A percentile compares a stretch with the other conserved stretches of the same genome.
These are phyloP conservation scores for Sporisorium scitamineum DNA, from an alignment of 1,284 basidiomycete species.

Conservation along the genomic window DNA sequence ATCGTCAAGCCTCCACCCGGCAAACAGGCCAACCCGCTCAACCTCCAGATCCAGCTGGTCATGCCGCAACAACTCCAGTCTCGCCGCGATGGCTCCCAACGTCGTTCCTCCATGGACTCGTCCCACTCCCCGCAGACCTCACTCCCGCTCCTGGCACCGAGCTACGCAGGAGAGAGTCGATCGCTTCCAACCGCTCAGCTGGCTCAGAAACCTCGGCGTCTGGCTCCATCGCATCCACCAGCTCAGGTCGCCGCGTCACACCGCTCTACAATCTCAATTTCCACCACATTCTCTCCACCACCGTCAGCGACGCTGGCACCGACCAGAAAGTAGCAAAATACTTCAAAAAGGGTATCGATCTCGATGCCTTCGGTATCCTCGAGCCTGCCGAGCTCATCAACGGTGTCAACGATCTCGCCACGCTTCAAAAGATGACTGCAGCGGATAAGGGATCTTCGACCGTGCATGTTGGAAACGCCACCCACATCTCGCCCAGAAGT, in stretches of 20 bases:
- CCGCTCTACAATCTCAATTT: slow-evolving; percentile 93
- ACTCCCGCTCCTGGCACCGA: slow-evolving; percentile 12
- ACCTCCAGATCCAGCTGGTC: slow-evolving; percentile 92
- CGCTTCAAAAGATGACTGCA: slow-evolving; percentile 19
- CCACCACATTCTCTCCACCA: slow-evolving; percentile 91
- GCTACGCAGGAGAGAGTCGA: slow-evolving; percentile 48
- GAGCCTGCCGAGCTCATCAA: slow-evolving; percentile 63
- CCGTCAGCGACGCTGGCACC: slow-evolving; percentile 90
- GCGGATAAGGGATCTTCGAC: slow-evolving; percentile 12
- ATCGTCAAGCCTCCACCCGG: slow-evolving; percentile 80
- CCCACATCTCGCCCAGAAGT: slow-evolving; percentile 19
- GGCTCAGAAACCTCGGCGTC: slow-evolving; percentile 40
- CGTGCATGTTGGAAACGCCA: slow-evolving; percentile 11
- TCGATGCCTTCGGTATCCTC: slow-evolving; percentile 69
- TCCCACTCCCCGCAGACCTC: slow-evolving; percentile 18
- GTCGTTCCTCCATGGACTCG: slow-evolving; percentile 38
- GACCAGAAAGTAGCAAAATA: slow-evolving; percentile 95
- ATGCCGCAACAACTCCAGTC: slow-evolving; percentile 43
- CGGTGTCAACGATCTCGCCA: slow-evolving; percentile 54
- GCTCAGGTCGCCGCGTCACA: slow-evolving; percentile 77
- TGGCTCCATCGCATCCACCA: slow-evolving; percentile 38
- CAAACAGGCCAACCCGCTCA: slow-evolving; percentile 85
- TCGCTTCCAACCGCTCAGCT: slow-evolving; percentile 43
- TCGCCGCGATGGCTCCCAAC: slow-evolving; percentile 25
- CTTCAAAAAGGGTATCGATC: slow-evolving; percentile 77